Conservation (phyloP, 2,329 filamentous ascomycete species). For the Purpureocillium lavendulum region DNA sequence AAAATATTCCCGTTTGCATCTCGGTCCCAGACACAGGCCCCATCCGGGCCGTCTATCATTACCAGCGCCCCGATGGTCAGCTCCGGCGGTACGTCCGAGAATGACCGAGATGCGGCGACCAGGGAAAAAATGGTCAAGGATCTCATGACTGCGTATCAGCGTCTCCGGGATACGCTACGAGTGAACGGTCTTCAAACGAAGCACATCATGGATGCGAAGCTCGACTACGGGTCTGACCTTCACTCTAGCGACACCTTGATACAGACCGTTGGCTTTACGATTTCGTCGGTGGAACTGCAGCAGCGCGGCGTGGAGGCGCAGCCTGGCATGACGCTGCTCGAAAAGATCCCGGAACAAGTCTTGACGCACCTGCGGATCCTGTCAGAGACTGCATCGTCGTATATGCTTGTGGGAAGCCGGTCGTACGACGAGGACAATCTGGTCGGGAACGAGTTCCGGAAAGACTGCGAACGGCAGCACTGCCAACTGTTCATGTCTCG, state of each 20-base stretch:
- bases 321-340: conserved; percentile 65
- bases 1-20: background rate
- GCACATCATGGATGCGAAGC: conserved; percentile 21
- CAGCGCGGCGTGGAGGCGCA: conserved; percentile 76
- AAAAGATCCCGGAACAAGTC: conserved; percentile 75
- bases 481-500: conserved; percentile 65
- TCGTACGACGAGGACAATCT: conserved; percentile 50
- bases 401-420: conserved; percentile 68
- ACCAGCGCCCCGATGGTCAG: conserved; percentile 6
- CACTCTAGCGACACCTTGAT: conserved; percentile 51
- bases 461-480: conserved; percentile 63
- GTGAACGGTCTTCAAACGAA: conserved; percentile 42
- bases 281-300: conserved; percentile 83
- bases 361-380: conserved; percentile 83
- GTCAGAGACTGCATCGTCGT: conserved; percentile 81
- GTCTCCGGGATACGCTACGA: conserved; percentile 49
- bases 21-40: background rate
- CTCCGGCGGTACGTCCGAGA: background rate
- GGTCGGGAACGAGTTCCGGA: conserved; percentile 57
- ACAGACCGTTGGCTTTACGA: conserved; percentile 69
- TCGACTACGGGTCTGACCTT: conserved; percentile 33
- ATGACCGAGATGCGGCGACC: conserved; percentile 1
- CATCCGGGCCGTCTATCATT: conserved; percentile 1
- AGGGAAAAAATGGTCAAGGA: conserved; percentile 34
- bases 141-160: conserved; percentile 51